A percentile compares a stretch with the other conserved stretches of the same genome.
Conservation (phyloP, 2,329 filamentous ascomycete genomes). For the Fusarium armeniacum region DNA sequence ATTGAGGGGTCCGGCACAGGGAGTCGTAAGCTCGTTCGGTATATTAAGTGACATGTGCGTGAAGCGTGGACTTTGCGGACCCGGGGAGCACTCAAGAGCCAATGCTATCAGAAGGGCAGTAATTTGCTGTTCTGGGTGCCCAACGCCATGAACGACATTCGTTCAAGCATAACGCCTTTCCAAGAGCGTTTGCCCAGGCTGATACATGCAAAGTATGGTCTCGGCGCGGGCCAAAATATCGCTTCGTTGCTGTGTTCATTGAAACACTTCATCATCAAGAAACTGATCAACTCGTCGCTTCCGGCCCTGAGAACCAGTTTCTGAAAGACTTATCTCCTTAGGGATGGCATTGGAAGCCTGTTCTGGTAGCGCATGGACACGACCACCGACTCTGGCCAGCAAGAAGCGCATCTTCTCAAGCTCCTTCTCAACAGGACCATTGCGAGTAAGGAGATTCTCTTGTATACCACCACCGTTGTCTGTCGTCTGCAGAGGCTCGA, state of each 20-base stretch:
- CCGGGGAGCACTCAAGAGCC: neutral
- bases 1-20: neutral
- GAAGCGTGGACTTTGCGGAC: neutral
- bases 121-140: neutral
- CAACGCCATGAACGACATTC: neutral
- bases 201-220: neutral
- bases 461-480: conserved; percentile 64
- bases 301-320: conserved; percentile 33
- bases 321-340: conserved; percentile 23
- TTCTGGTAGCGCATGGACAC: conserved; percentile 56
- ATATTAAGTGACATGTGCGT: neutral
- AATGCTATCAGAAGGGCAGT: neutral
- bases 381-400: conserved; percentile 69
- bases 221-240: neutral
- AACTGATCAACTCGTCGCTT: conserved; percentile 50
- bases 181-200: neutral
- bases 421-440: conserved; percentile 75
- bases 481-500: conserved; percentile 59
- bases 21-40: neutral
- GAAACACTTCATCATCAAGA: conserved; percentile 48
- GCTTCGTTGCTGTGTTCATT: conserved; percentile 7
- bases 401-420: conserved; percentile 76
- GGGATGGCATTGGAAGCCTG: conserved; percentile 10
- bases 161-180: neutral
- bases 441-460: conserved; percentile 74